Evolutionary conservation across 2,329 filamentous ascomycete species (phyloP).

Genomic region (Colletotrichum sansevieriae): DNA sequence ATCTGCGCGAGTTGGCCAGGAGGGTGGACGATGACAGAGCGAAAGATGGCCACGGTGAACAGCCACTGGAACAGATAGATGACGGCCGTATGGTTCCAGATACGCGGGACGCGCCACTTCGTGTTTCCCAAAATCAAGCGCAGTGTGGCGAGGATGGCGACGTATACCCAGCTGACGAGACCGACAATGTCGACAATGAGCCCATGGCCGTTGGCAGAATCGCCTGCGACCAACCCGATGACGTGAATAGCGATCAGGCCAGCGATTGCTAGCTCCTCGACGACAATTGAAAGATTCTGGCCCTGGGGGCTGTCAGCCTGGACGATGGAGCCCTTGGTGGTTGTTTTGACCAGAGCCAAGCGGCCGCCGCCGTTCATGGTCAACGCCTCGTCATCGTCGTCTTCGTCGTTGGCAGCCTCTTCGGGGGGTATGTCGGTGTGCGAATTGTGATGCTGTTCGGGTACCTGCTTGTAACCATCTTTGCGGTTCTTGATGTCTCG

Average conservation of each 20-base stretch:
- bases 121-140: slow-evolving; percentile 77
- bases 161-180: slow-evolving; percentile 84
- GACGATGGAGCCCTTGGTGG: slow-evolving; percentile 71
- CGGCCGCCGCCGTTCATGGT: slow-evolving; percentile 68
- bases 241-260: slow-evolving; percentile 79
- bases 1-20: slow-evolving; percentile 71
- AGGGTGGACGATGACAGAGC: slow-evolving; percentile 86
- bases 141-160: slow-evolving; percentile 78
- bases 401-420: slow-evolving; percentile 62
- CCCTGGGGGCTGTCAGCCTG: slow-evolving; percentile 82
- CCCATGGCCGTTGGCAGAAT: slow-evolving; percentile 69
- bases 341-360: slow-evolving; percentile 70
- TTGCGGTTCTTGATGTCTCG: slow-evolving; percentile 65
- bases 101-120: slow-evolving; percentile 75
- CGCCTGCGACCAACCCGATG: slow-evolving; percentile 69
- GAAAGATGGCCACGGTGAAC: slow-evolving; percentile 81
- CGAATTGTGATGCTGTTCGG: slow-evolving; percentile 56
- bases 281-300: slow-evolving; percentile 75
- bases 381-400: slow-evolving; percentile 70
- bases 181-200: slow-evolving; percentile 73
- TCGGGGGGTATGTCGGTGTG: slow-evolving; percentile 68
- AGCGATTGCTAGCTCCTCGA: slow-evolving; percentile 82
- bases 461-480: slow-evolving; percentile 69
- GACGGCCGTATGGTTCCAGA: slow-evolving; percentile 94
- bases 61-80: slow-evolving; percentile 90